These are phyloP conservation scores for Wallacemonas rigidus DNA, from an alignment of 208 protist genomes.

Conservation along the genomic window DNA sequence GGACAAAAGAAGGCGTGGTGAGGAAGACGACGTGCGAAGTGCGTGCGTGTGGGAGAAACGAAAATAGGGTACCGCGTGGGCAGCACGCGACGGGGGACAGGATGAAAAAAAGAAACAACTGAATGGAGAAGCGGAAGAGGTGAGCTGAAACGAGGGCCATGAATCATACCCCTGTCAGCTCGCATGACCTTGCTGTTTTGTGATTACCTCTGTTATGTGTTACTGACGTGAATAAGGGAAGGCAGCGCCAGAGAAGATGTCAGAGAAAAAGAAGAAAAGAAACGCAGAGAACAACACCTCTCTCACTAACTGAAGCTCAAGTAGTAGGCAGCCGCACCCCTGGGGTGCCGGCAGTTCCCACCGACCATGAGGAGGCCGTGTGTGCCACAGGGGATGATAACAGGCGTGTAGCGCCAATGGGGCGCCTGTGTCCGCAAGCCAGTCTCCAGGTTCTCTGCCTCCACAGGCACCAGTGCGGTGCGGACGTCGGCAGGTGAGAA, in stretches of 20 bases:
- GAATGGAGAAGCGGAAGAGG: neutral
- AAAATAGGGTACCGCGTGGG: too few relatives aligned
- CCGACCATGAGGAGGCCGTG: constrained; percentile 56
- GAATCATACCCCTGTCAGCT: too few relatives aligned
- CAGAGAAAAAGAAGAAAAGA: constrained; percentile 1
- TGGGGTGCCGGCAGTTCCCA: constrained; percentile 72
- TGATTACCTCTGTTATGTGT: too few relatives aligned
- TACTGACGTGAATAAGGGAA: too few relatives aligned
- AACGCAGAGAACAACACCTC: constrained; percentile 12
- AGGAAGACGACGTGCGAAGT: neutral
- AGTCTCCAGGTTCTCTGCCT: constrained; percentile 4
- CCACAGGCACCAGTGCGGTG: neutral
- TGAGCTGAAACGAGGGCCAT: too few relatives aligned
- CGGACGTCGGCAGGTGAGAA: too few relatives aligned
- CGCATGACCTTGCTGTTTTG: too few relatives aligned
- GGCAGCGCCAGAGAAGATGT: too few relatives aligned
- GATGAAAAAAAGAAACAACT: neutral
- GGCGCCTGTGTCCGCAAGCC: constrained; percentile 25
- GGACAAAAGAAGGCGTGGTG: too few relatives aligned
- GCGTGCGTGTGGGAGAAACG: too few relatives aligned
- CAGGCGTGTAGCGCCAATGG: constrained; percentile 75
- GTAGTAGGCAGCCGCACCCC: constrained; percentile 35
- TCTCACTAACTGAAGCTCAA: constrained; percentile 10
- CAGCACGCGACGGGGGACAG: neutral
- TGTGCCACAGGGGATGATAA: constrained; percentile 31